phyloP scores from a whole-genome alignment of 108 stramenopile species.

The Cyclotella kingstonii region DNA sequence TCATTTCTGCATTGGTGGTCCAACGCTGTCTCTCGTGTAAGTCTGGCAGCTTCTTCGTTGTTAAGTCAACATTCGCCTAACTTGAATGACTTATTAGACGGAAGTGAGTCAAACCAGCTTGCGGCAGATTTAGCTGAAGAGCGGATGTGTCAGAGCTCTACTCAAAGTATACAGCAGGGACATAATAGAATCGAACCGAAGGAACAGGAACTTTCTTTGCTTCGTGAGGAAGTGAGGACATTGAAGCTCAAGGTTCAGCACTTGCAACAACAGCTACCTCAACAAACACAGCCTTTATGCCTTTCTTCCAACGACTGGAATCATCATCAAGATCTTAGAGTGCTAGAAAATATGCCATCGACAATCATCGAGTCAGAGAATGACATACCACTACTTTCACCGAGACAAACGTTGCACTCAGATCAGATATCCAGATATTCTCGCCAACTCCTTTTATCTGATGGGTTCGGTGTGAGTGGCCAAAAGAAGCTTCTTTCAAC shows the following conservation, averaged over 20 bases:
- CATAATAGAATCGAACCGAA: not conserved
- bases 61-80: conserved; percentile 44
- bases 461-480: conserved; percentile 82
- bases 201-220: conserved; percentile 11
- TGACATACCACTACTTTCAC: conserved; percentile 22
- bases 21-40: conserved; percentile 22
- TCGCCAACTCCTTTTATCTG: conserved; percentile 59
- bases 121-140: not conserved
- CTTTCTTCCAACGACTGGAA: conserved; percentile 1
- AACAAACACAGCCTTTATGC: too few species aligned
- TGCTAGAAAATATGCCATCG: not conserved
- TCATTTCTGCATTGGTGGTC: conserved; percentile 18
- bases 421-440: conserved; percentile 78
- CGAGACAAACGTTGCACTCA: conserved; percentile 20
- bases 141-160: not conserved
- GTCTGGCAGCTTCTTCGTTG: conserved; percentile 38
- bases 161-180: too few species aligned
- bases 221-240: conserved; percentile 23
- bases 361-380: not conserved
- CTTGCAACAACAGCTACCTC: conserved; percentile 30
- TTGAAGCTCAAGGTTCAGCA: conserved; percentile 32
- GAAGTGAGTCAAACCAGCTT: conserved; percentile 8
- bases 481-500: conserved; percentile 66
- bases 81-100: conserved; percentile 34
- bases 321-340: not conserved